Conservation (phyloP, 805 yeast genomes). For the baker's yeast (Saccharomyces cerevisiae) region DNA sequence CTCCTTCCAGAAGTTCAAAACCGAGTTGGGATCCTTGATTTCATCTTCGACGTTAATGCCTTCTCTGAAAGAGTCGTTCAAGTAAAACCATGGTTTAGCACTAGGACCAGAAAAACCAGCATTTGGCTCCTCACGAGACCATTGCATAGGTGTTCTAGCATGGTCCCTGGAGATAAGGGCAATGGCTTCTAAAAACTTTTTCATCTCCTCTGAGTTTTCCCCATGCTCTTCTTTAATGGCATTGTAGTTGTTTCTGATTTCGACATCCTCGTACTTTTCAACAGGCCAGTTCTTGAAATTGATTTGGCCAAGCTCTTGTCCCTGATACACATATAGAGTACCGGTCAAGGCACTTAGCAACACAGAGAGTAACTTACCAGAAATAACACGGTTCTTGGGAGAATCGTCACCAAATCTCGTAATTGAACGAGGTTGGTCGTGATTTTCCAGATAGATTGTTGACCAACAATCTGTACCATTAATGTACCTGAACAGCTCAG, state of each 20-base stretch:
- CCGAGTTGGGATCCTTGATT: constrained; percentile 38
- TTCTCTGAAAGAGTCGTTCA: constrained; percentile 9
- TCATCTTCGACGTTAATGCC: constrained; percentile 43
- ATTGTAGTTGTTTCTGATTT: constrained; percentile 44
- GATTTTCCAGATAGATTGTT: constrained; percentile 48
- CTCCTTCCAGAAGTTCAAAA: constrained; percentile 38
- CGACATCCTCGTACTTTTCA: constrained; percentile 46
- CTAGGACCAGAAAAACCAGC: constrained; percentile 39
- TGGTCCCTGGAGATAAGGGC: constrained; percentile 39
- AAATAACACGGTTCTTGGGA: constrained; percentile 28
- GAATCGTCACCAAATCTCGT: constrained; percentile 45
- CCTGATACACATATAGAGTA: constrained; percentile 37
- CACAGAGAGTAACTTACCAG: constrained; percentile 43
- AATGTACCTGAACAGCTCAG: constrained; percentile 34
- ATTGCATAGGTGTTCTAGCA: constrained; percentile 46
- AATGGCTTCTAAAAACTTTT: constrained; percentile 28
- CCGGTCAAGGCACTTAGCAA: constrained; percentile 43
- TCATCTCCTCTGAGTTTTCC: constrained; percentile 14
- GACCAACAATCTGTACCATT: constrained; percentile 52
- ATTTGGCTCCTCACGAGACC: constrained; percentile 33
- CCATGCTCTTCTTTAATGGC: not conserved
- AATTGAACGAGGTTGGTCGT: constrained; percentile 49
- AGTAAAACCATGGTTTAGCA: constrained; percentile 35
- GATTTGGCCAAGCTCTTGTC: constrained; percentile 43
- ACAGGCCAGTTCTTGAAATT: constrained; percentile 41